Conservation (phyloP, 139 green algal species). For the Chlamydomonas incerta region DNA sequence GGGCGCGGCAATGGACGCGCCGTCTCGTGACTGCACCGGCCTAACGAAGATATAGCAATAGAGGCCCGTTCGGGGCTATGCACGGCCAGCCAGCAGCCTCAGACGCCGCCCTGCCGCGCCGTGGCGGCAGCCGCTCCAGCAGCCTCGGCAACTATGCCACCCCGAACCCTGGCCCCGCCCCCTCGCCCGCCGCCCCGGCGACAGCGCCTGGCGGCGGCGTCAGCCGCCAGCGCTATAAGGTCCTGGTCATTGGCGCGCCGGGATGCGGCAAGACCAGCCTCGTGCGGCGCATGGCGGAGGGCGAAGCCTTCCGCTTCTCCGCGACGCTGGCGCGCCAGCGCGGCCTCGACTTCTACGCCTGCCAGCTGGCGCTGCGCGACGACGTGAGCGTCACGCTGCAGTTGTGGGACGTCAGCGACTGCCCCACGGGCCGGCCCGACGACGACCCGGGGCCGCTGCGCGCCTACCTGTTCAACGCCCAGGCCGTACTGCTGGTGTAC, state of each 20-base stretch:
- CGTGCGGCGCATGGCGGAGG: background rate
- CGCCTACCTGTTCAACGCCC: conserved; percentile 18
- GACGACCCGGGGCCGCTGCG: background rate
- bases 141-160: too few species aligned
- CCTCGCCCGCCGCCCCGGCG: background rate
- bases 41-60: background rate
- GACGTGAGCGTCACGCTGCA: conserved; percentile 29
- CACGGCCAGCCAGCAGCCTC: too few species aligned
- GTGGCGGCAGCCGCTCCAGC: too few species aligned
- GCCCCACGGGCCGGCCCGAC: background rate
- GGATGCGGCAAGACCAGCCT: conserved; percentile 12
- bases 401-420: conserved; percentile 33
- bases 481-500: conserved; percentile 33
- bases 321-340: background rate
- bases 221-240: conserved; percentile 17
- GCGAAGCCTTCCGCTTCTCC: background rate
- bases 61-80: too few species aligned
- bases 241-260: background rate
- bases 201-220: background rate
- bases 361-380: conserved; percentile 17
- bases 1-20: too few species aligned
- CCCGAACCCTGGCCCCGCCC: too few species aligned
- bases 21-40: background rate
- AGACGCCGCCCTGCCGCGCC: too few species aligned
- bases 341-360: conserved; percentile 30